Evolutionary conservation across 108 stramenopile species (phyloP), one percentile per base, ranked within the genome.

Genomic region (Nannochloropsis gaditana): DNA sequence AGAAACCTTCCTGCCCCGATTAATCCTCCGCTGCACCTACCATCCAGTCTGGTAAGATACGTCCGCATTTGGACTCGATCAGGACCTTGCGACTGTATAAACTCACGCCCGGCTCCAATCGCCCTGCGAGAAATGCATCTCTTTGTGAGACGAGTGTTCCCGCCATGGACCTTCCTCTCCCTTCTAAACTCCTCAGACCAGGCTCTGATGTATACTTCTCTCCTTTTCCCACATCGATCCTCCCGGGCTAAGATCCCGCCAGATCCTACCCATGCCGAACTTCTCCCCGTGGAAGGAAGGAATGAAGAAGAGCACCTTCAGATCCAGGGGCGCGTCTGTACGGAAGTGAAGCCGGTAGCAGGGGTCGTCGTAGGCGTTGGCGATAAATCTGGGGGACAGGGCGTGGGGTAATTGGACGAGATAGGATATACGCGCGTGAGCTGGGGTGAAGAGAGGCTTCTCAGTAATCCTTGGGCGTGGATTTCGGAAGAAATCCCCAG

Each of bases 11-110:
- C 59, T 3, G 11, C 47, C 47, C 59, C 8, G 19, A 73, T 73
- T 73, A 2, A 15, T 73, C 19, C 59, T n/a, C 59, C 59, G 0
- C 1, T n/a, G 2, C 59, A n/a, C n/a, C 59, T 73, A 73, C 59
- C 45, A 98, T 90, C 99, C 99, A 99, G 59, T 99, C 98, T 17
- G 99, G 99, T 79, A 98, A 83, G n/a, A 99, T 93, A 86, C 95
- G 93, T 9, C 93, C 91, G 44, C 92, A 90, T 88, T 96, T 96
- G 59, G 92, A 81, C 92, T 99, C 99, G 88, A 99, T 97, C 80
- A 99, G 89, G 9, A 99, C 94, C 91, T 95, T 96, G 21, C 96
- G 93, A 42, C 91, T 93, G 90, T 98, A 99, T 42, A 99, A 90
- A 43, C 92, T 93, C 21, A 99, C 96, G 43, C 97, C 97, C 9